A percentile compares a stretch with the other conserved stretches of the same genome.
These are phyloP conservation scores for Leptographium lundbergii DNA, from an alignment of 2,329 filamentous ascomycete species.

Conservation along the genomic window DNA sequence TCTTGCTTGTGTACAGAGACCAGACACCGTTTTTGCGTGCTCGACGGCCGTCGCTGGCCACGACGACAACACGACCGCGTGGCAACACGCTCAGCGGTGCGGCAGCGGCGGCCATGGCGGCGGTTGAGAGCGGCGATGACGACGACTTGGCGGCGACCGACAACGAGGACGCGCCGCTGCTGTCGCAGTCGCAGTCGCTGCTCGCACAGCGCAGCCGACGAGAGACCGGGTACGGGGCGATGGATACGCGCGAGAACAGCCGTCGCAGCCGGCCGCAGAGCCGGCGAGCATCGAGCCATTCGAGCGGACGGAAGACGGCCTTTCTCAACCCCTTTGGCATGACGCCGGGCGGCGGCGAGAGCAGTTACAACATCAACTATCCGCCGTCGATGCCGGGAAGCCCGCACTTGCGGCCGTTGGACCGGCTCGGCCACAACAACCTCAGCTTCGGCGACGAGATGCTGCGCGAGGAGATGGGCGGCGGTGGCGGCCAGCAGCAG, in stretches of 20 bases:
- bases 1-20: slow-evolving; percentile 16
- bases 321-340: slow-evolving; percentile 15
- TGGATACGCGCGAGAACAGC: slow-evolving; percentile 28
- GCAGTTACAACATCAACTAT: slow-evolving; percentile 51
- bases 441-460: slow-evolving; percentile 57
- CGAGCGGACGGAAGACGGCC: slow-evolving; percentile 28
- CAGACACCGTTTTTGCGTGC: slow-evolving; percentile 48
- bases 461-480: slow-evolving; percentile 49
- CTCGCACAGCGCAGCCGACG: slow-evolving; percentile 14
- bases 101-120: not conserved
- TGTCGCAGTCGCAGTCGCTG: slow-evolving; percentile 26
- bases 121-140: slow-evolving; percentile 18
- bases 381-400: slow-evolving; percentile 55
- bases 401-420: slow-evolving; percentile 36
- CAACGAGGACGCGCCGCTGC: slow-evolving; percentile 42
- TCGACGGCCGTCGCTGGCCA: slow-evolving; percentile 41
- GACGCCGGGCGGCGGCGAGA: slow-evolving; percentile 2
- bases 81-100: not conserved
- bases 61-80: slow-evolving; percentile 5
- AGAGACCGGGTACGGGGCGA: not conserved
- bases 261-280: slow-evolving; percentile 22
- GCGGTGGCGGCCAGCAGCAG: not conserved
- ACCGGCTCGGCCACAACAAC: slow-evolving; percentile 40
- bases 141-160: slow-evolving; percentile 29
- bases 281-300: slow-evolving; percentile 36